These are phyloP conservation scores for Ceratobasidium sp. DNA, from an alignment of 1,284 basidiomycete genomes.

Conservation along the genomic window DNA sequence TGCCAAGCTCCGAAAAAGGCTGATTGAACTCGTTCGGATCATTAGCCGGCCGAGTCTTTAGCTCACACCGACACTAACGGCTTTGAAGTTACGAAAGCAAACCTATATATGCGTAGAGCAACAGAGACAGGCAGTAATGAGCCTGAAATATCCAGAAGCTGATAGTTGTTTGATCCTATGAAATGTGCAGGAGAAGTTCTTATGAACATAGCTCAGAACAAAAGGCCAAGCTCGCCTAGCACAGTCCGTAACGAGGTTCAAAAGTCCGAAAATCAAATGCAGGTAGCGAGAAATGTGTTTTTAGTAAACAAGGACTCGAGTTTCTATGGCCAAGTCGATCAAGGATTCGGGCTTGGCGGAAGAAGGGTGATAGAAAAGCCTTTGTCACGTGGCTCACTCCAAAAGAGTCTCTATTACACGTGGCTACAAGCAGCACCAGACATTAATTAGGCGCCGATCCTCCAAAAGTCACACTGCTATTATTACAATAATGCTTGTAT, in stretches of 20 bases:
- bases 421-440: too few species aligned
- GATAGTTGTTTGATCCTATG: not conserved
- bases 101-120: too few species aligned
- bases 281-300: not conserved
- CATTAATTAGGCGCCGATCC: too few species aligned
- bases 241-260: not conserved
- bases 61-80: slow-evolving; percentile 25
- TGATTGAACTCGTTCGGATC: slow-evolving; percentile 25
- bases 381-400: slow-evolving; percentile 4
- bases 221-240: not conserved
- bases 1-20: slow-evolving; percentile 26
- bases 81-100: not conserved
- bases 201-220: not conserved
- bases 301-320: not conserved
- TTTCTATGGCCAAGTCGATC: slow-evolving; percentile 16
- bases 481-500: too few species aligned
- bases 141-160: not conserved
- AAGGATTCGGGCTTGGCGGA: not conserved
- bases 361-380: not conserved
- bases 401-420: too few species aligned
- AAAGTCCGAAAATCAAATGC: not conserved
- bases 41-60: slow-evolving; percentile 36
- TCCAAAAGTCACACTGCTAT: too few species aligned
- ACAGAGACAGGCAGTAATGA: too few species aligned
- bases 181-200: not conserved